Base-by-base conservation (phyloP, 1,139 yeast genomes). In the Nadsonia starkeyi-henricii region DNA sequence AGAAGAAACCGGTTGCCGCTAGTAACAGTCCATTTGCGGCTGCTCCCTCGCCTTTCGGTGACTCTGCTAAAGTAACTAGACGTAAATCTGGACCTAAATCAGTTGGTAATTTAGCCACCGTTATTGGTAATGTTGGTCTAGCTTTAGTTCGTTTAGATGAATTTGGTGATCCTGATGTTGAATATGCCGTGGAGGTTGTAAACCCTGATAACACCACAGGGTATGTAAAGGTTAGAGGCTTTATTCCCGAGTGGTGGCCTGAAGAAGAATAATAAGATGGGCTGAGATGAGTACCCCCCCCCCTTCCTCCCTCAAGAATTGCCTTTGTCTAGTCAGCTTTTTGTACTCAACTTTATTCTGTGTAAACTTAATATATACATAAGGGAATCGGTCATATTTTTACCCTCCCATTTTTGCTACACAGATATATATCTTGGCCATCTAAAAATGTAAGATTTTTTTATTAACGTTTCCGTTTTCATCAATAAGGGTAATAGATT, bases 201-300 rank as follows among this genome's bases (percentile, higher is more conserved):
- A 57, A 58, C 4, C 58, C 58, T 1, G 49, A 58, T 23, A 54
- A 55, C 8, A 56, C 54, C 1, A 50, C 52, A n/a, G 45, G 58
- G 17, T 57, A 61, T 48, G 51, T 71, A 28, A 75, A 74, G 0
- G 62, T 78, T 17, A 73, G 71, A 54, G 80, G 75, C 0, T 69
- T 65, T 51, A 65, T 67, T 26, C 86, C 88, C 0, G 77, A 72
- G 46, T 79, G 85, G 85, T 81, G 85, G 85, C 85, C 85, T 0
- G 64, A 58, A 45, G 63, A 60, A n/a, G 55, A 64, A 64, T 47
- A 69, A 67, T 55, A 48, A 33, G 67, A 23, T 23, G 9, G 28
- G 5, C n/a, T n/a, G n/a, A n/a, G n/a, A n/a, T n/a, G n/a, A n/a
- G n/a, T n/a, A n/a, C n/a, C n/a, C n/a, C n/a, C n/a, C n/a, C n/a